A percentile compares a stretch with the other conserved stretches of the same genome.
Conservation (phyloP, 1,284 basidiomycete genomes). For the Fomitopsis palustris region DNA sequence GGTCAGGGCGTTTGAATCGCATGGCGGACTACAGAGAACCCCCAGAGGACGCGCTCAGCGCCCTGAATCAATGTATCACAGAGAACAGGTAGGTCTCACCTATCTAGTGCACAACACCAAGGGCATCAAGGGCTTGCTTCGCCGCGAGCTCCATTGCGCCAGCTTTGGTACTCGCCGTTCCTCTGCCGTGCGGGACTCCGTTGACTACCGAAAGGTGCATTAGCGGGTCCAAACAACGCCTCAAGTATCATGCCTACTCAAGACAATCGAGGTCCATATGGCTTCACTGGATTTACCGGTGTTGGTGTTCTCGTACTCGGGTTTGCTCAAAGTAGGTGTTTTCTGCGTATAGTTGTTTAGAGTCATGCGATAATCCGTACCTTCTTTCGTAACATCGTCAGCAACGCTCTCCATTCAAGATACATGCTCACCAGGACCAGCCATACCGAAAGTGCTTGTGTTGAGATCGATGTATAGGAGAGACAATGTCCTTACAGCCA, state of each 20-base stretch:
- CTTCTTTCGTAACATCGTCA: not conserved
- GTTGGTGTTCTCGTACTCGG: not conserved
- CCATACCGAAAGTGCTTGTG: not conserved
- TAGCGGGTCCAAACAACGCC: not conserved
- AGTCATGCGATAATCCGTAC: not conserved
- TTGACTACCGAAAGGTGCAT: not conserved
- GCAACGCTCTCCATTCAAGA: too few species aligned
- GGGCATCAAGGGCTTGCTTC: not conserved
- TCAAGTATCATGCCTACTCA: not conserved
- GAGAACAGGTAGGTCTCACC: not conserved
- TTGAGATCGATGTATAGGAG: not conserved
- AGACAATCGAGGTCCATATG: not conserved
- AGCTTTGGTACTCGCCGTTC: not conserved
- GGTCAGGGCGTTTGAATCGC: too few species aligned
- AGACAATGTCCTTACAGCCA: not conserved
- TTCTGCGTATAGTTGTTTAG: constrained; percentile 1
- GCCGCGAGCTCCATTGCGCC: constrained; percentile 1
- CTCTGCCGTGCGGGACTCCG: not conserved
- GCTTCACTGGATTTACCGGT: not conserved
- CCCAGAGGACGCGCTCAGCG: too few species aligned
- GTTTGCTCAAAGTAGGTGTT: not conserved
- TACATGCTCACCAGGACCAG: not conserved
- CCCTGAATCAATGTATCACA: not conserved
- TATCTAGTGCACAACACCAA: not conserved
- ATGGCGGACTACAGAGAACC: too few species aligned